Evolutionary conservation across 148 eudicot species (phyloP), one percentile per base, ranked within the genome.

Genomic region (Vaccinium vitisidaea): DNA sequence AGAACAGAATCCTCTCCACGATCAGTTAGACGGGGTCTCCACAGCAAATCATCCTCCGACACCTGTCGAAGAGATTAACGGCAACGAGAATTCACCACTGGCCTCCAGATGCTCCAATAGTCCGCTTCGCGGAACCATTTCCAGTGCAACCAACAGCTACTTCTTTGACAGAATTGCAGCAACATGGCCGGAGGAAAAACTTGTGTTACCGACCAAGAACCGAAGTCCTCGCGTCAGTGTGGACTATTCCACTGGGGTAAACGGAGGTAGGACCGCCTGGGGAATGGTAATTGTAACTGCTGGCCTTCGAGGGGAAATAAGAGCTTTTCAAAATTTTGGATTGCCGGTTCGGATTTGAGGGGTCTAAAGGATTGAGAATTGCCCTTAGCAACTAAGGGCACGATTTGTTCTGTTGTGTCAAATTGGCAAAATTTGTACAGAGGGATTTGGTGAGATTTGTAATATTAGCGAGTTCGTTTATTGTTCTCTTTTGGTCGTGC

Each of bases 161-260:
- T 87, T 94, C 86, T 94, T 93, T 75, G 99, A 96, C 83, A 91
- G 92, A 89, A 89, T 96, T 39, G 89, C 98, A 23, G 92, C 95
- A 13, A 94, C 98, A 23, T 96, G 98, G 98, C 98, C 98, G 0
- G 98, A 96, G 90, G 98, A 96, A 81, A 96, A 92, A 81, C 97
- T 96, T 87, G 55, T 89, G 56, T 79, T 86, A 74, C 91, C 93
- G 79, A 55, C 88, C n/a, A 96, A 90, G 89, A 89, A 85, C 58
- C 88, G 86, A 10, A 93, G 93, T 83, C 97, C 99, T 19, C 86
- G 7, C 85, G 93, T 11, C 90, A 89, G 54, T 93, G 23, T 89
- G 91, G 92, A 89, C 93, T 84, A 75, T 81, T 71, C 92, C 87
- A 30, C 90, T 92, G 30, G 85, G 75, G 82, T 80, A 63, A 87